Evolutionary conservation across 305 asterid genomes (phyloP), one percentile per base, ranked within the genome.

Genomic region (Solanum hybrid): DNA sequence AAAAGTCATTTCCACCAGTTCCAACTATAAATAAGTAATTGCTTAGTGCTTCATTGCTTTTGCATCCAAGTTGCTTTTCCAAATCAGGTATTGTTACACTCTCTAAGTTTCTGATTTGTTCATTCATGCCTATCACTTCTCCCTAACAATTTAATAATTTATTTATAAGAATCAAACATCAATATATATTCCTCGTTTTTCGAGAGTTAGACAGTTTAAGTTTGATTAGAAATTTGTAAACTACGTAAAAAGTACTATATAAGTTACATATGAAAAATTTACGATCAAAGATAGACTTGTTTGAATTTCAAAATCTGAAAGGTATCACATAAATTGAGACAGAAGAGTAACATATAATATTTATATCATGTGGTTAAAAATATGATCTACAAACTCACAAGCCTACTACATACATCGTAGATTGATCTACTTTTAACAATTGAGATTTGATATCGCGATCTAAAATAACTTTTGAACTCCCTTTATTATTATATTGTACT

Each of bases 1-100:
- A 87, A 70, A 94, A 96, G 92, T 96, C 98, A 89, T 96, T 96
- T 82, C 97, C 98, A 9, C 97, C 98, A 37, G 91, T 93, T 79
- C 95, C 96, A 37, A 96, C 94, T 90, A 96, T 91, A 91, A 95
- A 96, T 87, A 96, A 41, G 89, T 79, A 96, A 38, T 95, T 5
- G 1, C 93, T 72, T 22, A 93, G 73, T 27, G 76, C 37, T 34
- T 79, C 70, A 31, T 31, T 86, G 87, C 88, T 82, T 3, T 92
- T 89, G 4, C 45, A 72, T 2, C 94, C 93, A 78, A 92, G 33
- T 90, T 94, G 95, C 86, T 10, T 7, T 95, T 89, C 92, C 92
- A 96, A 27, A 7, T 95, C 95, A 77, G 96, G 96, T 79, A 95
- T 10, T 7, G 93, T 95, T 88, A 92, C 95, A 6, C 68, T 31